These are phyloP conservation scores for Poronia punctata DNA, from an alignment of 495 filamentous ascomycete species.

Conservation along the genomic window DNA sequence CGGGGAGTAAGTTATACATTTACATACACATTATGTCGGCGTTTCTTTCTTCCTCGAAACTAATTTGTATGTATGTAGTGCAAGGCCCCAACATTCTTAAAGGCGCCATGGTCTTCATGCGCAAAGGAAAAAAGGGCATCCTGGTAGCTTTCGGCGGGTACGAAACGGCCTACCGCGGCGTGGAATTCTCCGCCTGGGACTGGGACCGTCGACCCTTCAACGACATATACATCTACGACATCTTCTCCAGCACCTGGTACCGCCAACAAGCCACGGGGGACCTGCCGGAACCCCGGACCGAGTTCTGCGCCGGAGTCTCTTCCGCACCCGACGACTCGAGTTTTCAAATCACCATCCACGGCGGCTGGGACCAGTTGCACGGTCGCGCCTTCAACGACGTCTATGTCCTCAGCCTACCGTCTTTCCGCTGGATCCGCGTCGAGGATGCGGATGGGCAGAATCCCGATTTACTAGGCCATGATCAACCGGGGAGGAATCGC, in stretches of 20 bases:
- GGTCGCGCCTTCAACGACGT: conserved; percentile 45
- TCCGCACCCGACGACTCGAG: conserved; percentile 48
- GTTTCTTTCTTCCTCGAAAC: conserved; percentile 2
- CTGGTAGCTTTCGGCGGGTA: conserved; percentile 13
- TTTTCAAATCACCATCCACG: conserved; percentile 35
- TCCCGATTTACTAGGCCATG: conserved; percentile 21
- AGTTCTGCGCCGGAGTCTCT: conserved; percentile 49
- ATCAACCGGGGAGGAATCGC: conserved; percentile 24
- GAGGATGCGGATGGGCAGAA: conserved; percentile 21
- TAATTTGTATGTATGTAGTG: not conserved
- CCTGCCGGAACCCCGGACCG: conserved; percentile 37
- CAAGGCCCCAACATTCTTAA: conserved; percentile 1
- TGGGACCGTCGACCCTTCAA: conserved; percentile 17
- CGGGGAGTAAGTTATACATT: too few relatives aligned
- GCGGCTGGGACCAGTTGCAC: conserved; percentile 25
- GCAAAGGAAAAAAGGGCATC: conserved; percentile 8
- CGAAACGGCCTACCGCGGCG: conserved; percentile 7
- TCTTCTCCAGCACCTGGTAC: conserved; percentile 47
- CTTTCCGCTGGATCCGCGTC: conserved; percentile 50
- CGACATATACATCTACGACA: conserved; percentile 46
- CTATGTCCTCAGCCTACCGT: conserved; percentile 50
- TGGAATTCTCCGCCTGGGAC: not conserved
- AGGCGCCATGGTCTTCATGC: conserved; percentile 8
- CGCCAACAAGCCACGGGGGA: conserved; percentile 41
- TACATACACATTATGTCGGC: too few relatives aligned